Conservation (phyloP, 2,329 filamentous ascomycete species). For the Colletotrichum eremochloae region DNA sequence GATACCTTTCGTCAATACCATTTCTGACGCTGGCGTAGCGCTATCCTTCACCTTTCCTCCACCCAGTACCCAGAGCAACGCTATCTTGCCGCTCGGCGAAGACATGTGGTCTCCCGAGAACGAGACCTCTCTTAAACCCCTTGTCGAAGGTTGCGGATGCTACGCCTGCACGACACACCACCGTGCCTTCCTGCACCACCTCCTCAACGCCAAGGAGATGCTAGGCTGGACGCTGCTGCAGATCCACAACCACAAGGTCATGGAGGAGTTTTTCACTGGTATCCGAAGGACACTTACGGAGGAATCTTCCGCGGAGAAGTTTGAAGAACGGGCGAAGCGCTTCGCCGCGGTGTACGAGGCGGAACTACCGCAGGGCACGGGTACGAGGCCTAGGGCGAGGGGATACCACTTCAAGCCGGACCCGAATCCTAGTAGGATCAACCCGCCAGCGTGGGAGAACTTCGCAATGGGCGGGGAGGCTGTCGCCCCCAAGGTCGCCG, state of each 20-base stretch:
- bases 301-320: conserved; percentile 64
- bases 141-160: conserved; percentile 77
- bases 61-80: conserved; percentile 25
- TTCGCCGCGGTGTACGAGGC: conserved; percentile 73
- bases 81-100: conserved; percentile 71
- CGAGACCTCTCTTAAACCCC: conserved; percentile 71
- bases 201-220: conserved; percentile 94
- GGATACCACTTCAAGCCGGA: conserved; percentile 86
- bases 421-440: conserved; percentile 75
- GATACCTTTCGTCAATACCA: conserved; percentile 78
- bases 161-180: conserved; percentile 89
- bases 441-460: conserved; percentile 75
- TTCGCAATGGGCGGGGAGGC: conserved; percentile 51
- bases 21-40: conserved; percentile 88
- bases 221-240: conserved; percentile 94
- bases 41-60: conserved; percentile 82
- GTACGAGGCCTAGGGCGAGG: conserved; percentile 81
- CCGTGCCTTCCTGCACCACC: conserved; percentile 87
- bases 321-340: conserved; percentile 63
- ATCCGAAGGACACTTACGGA: conserved; percentile 76
- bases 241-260: conserved; percentile 85
- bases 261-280: conserved; percentile 79
- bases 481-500: conserved; percentile 36
- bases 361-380: conserved; percentile 79
- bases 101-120: conserved; percentile 81